A percentile compares a stretch with the other conserved stretches of the same genome.
Conservation (phyloP, 805 yeast species). For the Cyberlindnera americana region DNA sequence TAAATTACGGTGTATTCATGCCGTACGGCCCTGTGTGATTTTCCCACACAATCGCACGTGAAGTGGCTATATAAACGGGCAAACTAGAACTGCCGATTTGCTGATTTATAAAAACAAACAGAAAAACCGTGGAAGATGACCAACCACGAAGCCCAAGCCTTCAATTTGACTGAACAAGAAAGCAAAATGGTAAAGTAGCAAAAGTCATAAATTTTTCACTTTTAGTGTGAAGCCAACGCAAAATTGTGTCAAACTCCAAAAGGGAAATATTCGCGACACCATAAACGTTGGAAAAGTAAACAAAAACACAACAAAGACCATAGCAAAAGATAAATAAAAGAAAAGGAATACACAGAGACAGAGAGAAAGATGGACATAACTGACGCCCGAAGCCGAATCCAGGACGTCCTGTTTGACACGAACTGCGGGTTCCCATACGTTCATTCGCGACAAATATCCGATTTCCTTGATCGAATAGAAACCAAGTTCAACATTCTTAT, state of each 20-base stretch:
- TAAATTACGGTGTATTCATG: no score
- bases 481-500: slow-evolving; percentile 14
- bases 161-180: no score
- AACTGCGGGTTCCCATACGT: slow-evolving; percentile 14
- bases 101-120: no score
- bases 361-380: slow-evolving; percentile 1
- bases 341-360: not conserved
- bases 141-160: no score
- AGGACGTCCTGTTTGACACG: slow-evolving; percentile 11
- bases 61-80: no score
- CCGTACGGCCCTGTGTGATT: no score
- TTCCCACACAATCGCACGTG: not conserved
- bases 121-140: no score
- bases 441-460: slow-evolving; percentile 15
- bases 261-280: slow-evolving; percentile 2
- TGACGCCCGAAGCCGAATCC: slow-evolving; percentile 9
- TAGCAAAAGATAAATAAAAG: not conserved
- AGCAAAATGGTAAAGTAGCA: no score
- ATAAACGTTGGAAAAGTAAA: slow-evolving; percentile 1
- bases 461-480: slow-evolving; percentile 15
- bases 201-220: no score
- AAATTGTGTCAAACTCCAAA: slow-evolving; percentile 5
- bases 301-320: slow-evolving; percentile 2
- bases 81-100: no score
- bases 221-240: no score